Evolutionary conservation across 257 asterid genomes (phyloP).

Genomic region (Przewalskia tangutica): DNA sequence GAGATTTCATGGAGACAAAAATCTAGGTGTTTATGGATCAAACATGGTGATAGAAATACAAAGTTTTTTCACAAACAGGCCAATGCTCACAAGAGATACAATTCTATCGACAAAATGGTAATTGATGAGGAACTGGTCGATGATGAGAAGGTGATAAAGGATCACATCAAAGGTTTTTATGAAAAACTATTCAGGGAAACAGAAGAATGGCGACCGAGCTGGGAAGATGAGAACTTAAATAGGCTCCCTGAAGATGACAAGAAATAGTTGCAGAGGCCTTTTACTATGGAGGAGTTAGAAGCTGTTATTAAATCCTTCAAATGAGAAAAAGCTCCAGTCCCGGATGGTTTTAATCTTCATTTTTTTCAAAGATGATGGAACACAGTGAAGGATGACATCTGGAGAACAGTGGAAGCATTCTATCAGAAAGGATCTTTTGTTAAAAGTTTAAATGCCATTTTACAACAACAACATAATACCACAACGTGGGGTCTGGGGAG

Average conservation of each 20-base stretch:
- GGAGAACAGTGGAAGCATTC: slow-evolving; percentile 1
- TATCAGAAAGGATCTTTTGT: neutral
- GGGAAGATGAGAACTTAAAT: neutral
- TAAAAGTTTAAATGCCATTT: neutral
- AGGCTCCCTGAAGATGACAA: neutral
- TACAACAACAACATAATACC: too few species aligned
- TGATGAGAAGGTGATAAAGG: neutral
- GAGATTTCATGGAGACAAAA: neutral
- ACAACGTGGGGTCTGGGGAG: too few species aligned
- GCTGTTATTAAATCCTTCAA: neutral
- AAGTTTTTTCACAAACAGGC: neutral
- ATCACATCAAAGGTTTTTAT: neutral
- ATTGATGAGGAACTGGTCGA: neutral
- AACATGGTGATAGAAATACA: neutral
- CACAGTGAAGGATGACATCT: neutral
- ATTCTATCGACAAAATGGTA: neutral
- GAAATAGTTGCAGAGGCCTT: neutral
- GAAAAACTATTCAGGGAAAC: neutral
- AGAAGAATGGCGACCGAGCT: neutral
- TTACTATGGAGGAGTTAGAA: neutral
- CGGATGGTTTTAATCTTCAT: neutral
- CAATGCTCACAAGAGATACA: neutral
- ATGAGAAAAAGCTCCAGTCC: neutral
- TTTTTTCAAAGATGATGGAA: neutral
- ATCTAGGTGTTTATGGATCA: neutral